Evolutionary conservation across 805 yeast genomes (phyloP), one percentile per base, ranked within the genome.

Genomic region (Ogataea pini): DNA sequence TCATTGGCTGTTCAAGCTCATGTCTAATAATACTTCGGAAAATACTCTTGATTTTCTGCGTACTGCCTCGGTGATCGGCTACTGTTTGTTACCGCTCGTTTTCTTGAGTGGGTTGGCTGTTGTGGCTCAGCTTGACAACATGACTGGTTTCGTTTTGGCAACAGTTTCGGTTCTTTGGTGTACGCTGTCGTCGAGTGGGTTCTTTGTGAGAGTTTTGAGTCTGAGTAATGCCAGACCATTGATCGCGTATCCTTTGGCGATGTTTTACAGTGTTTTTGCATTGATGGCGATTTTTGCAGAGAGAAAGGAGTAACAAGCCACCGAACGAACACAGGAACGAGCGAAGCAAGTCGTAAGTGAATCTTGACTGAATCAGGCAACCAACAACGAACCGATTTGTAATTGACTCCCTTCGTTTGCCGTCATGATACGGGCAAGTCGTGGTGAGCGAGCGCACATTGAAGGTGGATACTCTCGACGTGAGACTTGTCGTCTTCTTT

Each of bases 241-340:
- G 53, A 86, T 94, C 50, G 99, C 97, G 1, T 94, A 94, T 63
- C 99, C 99, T 1, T 74, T 94, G 60, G 83, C 86, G 12, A 80
- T 94, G 71, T 92, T 92, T 65, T 94, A 94, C 74, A 82, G 91
- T 48, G 91, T 92, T 2, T 94, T 94, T 75, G 96, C 97, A 27
- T 76, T 94, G 57, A 90, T 94, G 96, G 95, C 97, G 1, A 85
- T 94, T 28, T 94, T 94, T 53, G 71, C 60, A 9, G 72, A 67
- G 50, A 66, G 64, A 44, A 60, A 61, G 29, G 52, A 53, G 33
- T 55, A 9, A 29, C n/a, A n/a, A n/a, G n/a, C n/a, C n/a, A n/a
- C n/a, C n/a, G n/a, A n/a, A n/a, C n/a, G n/a, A n/a, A n/a, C n/a
- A n/a, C n/a, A n/a, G n/a, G n/a, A 29, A 10, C 33, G 33, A 29